Evolutionary conservation across 2,329 filamentous ascomycete genomes (phyloP).

Genomic region (Berkeleyomyces rouxiae): DNA sequence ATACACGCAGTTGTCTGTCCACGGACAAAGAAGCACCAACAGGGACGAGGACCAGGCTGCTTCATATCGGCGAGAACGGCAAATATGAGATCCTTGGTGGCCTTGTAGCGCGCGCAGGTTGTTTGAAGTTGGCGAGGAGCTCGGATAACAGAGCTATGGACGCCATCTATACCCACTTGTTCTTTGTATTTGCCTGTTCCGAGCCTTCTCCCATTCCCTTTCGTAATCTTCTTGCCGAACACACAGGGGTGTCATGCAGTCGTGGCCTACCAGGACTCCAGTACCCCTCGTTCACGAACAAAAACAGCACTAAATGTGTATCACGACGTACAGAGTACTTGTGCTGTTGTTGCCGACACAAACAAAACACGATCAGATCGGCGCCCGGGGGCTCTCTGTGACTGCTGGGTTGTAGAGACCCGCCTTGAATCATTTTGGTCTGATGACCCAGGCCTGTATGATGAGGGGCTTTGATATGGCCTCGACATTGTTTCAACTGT

Average conservation of each 20-base stretch:
- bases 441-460: background rate
- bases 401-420: background rate
- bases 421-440: background rate
- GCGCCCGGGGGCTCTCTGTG: background rate
- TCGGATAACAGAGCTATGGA: background rate
- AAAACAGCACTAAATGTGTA: too few species aligned
- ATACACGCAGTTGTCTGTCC: too few species aligned
- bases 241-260: too few species aligned
- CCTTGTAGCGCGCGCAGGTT: background rate
- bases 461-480: background rate
- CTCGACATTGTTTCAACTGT: background rate
- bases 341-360: background rate
- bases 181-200: too few species aligned
- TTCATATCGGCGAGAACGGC: too few species aligned
- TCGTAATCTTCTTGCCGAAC: too few species aligned
- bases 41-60: too few species aligned
- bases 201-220: too few species aligned
- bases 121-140: background rate
- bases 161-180: too few species aligned
- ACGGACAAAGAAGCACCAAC: too few species aligned
- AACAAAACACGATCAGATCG: background rate
- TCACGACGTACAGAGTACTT: background rate
- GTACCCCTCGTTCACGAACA: too few species aligned
- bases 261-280: too few species aligned
- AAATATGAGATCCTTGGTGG: background rate